phyloP scores from a whole-genome alignment of 371 early-diverging fungal genomes.

The Apophysomyces ossiformis region DNA sequence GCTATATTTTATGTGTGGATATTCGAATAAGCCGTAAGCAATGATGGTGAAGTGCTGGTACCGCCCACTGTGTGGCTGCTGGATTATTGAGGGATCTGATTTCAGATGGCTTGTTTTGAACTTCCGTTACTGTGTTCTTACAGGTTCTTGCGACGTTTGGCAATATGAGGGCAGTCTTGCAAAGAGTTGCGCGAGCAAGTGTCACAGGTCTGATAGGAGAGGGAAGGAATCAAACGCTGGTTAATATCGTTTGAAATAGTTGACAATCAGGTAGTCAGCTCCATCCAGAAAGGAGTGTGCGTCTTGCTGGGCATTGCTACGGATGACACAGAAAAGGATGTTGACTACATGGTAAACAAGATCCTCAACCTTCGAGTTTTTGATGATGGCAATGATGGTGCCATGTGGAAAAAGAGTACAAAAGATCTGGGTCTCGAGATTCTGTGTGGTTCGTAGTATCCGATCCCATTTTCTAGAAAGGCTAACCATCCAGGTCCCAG shows the following conservation, averaged over 20 bases:
- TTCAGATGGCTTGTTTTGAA: neutral
- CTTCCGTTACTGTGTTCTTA: neutral
- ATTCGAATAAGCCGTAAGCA: too few species aligned
- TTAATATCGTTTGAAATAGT: conserved; percentile 41
- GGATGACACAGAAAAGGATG: conserved; percentile 75
- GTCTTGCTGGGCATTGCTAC: conserved; percentile 76
- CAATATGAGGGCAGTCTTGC: conserved; percentile 26
- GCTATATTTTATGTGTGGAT: too few species aligned
- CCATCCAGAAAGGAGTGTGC: conserved; percentile 77
- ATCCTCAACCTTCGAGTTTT: conserved; percentile 79
- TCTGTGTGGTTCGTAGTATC: conserved; percentile 63
- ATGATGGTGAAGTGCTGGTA: too few species aligned
- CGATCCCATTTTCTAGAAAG: neutral
- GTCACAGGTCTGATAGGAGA: conserved; percentile 16
- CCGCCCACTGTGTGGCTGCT: too few species aligned
- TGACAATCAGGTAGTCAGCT: conserved; percentile 65
- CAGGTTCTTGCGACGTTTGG: neutral
- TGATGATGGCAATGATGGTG: conserved; percentile 56
- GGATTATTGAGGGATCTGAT: too few species aligned
- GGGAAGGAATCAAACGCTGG: neutral
- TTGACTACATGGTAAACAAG: conserved; percentile 76
- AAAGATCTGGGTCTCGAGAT: conserved; percentile 73
- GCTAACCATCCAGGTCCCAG: conserved; percentile 33
- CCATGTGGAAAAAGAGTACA: conserved; percentile 78
- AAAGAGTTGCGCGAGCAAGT: conserved; percentile 24